Base-by-base conservation (phyloP, 2,329 filamentous ascomycete genomes). In the Epicoccum nigrum region DNA sequence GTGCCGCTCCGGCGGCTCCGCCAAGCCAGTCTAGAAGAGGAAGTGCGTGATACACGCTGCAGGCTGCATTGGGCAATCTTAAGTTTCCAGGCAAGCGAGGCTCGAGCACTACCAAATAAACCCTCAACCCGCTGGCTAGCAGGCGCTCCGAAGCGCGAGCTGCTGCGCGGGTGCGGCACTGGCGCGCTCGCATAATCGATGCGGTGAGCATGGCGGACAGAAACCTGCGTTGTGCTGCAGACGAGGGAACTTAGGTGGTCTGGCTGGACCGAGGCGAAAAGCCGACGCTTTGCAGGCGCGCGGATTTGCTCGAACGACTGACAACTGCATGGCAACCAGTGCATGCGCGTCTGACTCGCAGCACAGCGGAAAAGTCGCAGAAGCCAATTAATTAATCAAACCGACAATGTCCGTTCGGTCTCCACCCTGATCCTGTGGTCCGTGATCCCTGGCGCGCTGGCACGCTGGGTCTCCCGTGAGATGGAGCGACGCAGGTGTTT, bases 21-120 rank as follows among this genome's bases (percentile, higher is more conserved):
- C 58, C 49, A 61, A 61, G 56, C 28, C 30, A 54, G 50, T 54
- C 56, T 59, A 59, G 59, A 62, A 46, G 45, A 45, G 54, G 52
- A 52, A 54, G 55, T 45, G 38, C 41, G 43, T 47, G 41, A 51
- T 45, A 38, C 27, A 9, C 30, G 43, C 33, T 38, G n/a, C 12
- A n/a, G 23, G 19, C 42, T 45, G 42, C 42, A 37, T 45, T 37
- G 42, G 33, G 42, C 32, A 20, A 35, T 37, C 25, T 23, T 39
- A 45, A 17, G 12, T 17, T 12, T 13, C 33, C 33, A n/a, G n/a
- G 13, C 23, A 23, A 31, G 34, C 34, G 43, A 31, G 17, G 23
- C 23, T 7, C 23, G 23, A 9, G 23, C 23, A 25, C 23, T 7
- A 9, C 6, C 23, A 25, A 25, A 25, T 25, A 6, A 9, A 6